Base-by-base conservation (phyloP, 192 early-diverging fungal species). In the Coemansia sp. region DNA sequence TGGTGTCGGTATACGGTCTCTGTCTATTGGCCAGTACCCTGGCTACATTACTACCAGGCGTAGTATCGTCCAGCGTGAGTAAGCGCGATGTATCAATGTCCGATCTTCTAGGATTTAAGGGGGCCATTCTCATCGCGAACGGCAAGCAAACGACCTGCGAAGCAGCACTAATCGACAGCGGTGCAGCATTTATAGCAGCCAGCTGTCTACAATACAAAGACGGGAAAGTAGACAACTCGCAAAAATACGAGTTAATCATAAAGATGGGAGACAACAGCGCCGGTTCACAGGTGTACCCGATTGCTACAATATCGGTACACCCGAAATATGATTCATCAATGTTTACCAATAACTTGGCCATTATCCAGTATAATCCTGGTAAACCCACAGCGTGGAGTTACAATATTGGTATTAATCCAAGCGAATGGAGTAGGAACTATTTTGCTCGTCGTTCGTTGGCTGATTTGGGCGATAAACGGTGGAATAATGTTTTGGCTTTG, bases 71-170 rank as follows among this genome's bases (percentile, higher is more conserved):
- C 4, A 33, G 61, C 3, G 2, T 41, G 16, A 36, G n/a, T 10
- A 73, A 43, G 20, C 70, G 79, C 3, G 68, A 82, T 42, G 68
- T 74, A 7, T 18, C 70, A 40, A 31, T 77, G 16, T 44, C 65
- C 2, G 60, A 66, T 18, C 62, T 77, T 1, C 3, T 71, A 11
- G 51, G 43, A 7, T 77, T 64, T 27, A 73, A 74, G 33, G 47
- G 69, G 15, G 75, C 80, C 8, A 38, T 82, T 11, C 73, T 82
- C 18, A 8, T 82, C 1, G 22, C 66, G 6, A 68, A 78, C 70
- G 62, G 71, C 11, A 68, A 67, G 3, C 75, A 82, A n/a, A 82
- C 80, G 0, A 66, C 75, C 3, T 82, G 80, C 59, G 80, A 82
- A 52, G 70, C 71, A 0, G 80, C 73, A 3, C 70, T 78, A 13